phyloP scores from a whole-genome alignment of 306 rosid genomes.

The Aeschynomene evenia region DNA sequence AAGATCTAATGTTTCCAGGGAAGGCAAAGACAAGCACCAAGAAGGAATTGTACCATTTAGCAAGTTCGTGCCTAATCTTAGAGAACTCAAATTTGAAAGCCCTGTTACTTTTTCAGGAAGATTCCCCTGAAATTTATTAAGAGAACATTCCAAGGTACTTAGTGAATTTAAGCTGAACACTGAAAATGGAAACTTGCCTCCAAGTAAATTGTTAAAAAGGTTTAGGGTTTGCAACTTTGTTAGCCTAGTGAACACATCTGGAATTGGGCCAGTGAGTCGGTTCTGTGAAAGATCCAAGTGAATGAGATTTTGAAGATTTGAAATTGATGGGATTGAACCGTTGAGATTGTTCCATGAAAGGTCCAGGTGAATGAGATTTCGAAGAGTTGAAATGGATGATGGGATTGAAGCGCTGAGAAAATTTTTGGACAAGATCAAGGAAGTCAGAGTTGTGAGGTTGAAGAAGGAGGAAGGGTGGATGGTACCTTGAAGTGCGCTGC shows the following conservation, averaged over 20 bases:
- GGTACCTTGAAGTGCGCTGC: background rate
- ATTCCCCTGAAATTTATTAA: background rate
- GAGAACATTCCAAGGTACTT: background rate
- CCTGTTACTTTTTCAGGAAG: background rate
- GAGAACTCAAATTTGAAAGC: too few relatives aligned
- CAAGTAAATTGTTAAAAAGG: background rate
- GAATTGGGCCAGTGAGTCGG: background rate
- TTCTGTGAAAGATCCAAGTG: background rate
- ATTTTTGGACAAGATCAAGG: fast-evolving
- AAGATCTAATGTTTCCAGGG: background rate
- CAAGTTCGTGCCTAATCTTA: too few relatives aligned
- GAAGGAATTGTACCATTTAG: constrained; percentile 12
- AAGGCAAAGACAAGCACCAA: background rate
- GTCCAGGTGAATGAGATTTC: background rate
- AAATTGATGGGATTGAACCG: background rate
- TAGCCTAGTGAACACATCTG: background rate
- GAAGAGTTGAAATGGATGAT: constrained; percentile 7
- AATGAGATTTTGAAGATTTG: background rate
- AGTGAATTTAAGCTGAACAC: background rate
- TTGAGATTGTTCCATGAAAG: background rate
- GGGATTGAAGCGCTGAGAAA: background rate
- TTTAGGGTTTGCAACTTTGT: background rate
- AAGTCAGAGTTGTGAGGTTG: background rate
- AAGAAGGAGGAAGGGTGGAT: background rate
- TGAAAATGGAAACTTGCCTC: background rate